Evolutionary conservation across 345 rosid species (phyloP), one percentile per base, ranked within the genome.

Genomic region (Citropsis articulata): DNA sequence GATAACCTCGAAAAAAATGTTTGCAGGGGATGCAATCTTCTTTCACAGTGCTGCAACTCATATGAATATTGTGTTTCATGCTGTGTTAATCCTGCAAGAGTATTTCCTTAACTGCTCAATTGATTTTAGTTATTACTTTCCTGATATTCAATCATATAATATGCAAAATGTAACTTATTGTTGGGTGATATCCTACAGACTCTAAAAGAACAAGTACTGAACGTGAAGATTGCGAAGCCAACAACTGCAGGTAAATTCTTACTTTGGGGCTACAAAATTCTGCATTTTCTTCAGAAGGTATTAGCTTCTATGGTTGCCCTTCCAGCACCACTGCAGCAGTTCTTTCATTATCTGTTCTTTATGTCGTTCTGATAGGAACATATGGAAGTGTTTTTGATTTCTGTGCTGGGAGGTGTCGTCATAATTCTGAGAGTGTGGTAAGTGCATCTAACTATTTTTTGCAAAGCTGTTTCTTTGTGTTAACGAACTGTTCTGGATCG

Each of bases 351-450:
- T 59, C 4, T 42, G 18, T 69, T 12, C 4, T 35, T 27, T 75
- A 72, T 25, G 2, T 74, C 50, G 22, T 71, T 66, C 75, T 81
- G 42, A 9, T 93, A 93, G 98, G 93, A 75, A 88, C 89, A 48
- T 96, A 89, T 83, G 73, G 59, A 36, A 89, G 85, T 75, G 91
- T 92, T n/a, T 96, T 96, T 84, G 95, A 94, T 79, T 96, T 88
- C 82, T 96, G 98, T 85, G 83, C 97, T 75, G 97, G 97, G 80
- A 94, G 97, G 81, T 96, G 99, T 75, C 95, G 98, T 19, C 99
- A 96, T 81, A 94, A 87, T 72, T 93, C 98, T 59, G 97, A 91
- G 78, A 94, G 99, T 69, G 98, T 96, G 92, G 99, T 95, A 86
- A 81, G 87, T 25, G 22, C 76, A 57, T 75, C 38, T 72, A 40